Evolutionary conservation across 768 basidiomycete species (phyloP), one percentile per base, ranked within the genome.

Genomic region (Tulasnella sp.): DNA sequence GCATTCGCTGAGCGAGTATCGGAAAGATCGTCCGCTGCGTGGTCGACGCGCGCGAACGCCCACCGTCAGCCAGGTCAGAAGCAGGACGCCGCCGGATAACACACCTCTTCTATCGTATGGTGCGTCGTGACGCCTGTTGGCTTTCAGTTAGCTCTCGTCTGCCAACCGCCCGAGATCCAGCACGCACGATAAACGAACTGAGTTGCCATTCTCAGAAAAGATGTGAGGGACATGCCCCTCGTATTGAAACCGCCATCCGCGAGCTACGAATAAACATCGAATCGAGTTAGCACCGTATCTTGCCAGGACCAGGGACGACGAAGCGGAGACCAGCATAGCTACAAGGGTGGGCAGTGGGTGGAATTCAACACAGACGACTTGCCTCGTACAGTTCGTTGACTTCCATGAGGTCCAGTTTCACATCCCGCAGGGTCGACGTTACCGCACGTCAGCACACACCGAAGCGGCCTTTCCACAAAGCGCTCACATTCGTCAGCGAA

Each of bases 41-140:
- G 3, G 5, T 15, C 4, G 40, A 23, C 19, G 19, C 41, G 27
- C 15, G 15, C 41, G 41, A 15, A 2, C 2, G 14, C 8, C 7
- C 19, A 2, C 27, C 3, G 41, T 42, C 41, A n/a, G 9, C 15
- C 19, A 42, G 19, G 12, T 19, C 15, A 42, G 27, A 19, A 42
- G 41, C 19, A 42, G 14, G 15, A n/a, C 2, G 6, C 4, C 21
- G 3, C 6, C 17, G 27, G n/a, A 15, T 8, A 25, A 49, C 58
- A 23, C n/a, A 59, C 58, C 40, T 59, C 58, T 59, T 59, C 58
- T 34, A 59, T 59, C 14, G 50, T 25, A 39, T 59, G 58, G 31
- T 59, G 58, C 58, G 42, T 59, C 21, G 34, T 41, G 15, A 59
- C 36, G 31, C 53, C 58, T 59, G 49, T 11, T 27, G 7, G 35